A percentile compares a stretch with the other conserved stretches of the same genome.
phyloP scores from a whole-genome alignment of 106 monocot species.

The Dactylorhiza incarnata region DNA sequence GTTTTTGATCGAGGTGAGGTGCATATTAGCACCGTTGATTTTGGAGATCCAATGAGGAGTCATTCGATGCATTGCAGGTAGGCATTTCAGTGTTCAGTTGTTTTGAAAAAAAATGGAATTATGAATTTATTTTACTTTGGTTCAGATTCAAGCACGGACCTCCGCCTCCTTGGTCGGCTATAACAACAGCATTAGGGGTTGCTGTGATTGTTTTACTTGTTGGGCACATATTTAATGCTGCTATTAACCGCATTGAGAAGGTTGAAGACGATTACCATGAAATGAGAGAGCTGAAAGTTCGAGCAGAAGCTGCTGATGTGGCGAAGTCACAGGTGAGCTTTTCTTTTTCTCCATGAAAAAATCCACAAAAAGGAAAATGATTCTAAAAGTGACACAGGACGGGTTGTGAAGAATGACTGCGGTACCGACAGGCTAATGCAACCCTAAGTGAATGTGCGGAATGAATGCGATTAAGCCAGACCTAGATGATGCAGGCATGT shows the following conservation, averaged over 20 bases:
- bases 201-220: slow-evolving; percentile 71
- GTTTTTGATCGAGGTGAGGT: slow-evolving; percentile 15
- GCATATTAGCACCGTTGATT: slow-evolving; percentile 58
- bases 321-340: slow-evolving; percentile 76
- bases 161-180: slow-evolving; percentile 70
- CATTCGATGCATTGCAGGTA: slow-evolving; percentile 97
- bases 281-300: slow-evolving; percentile 74
- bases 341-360: not conserved
- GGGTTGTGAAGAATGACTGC: too few species aligned
- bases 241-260: slow-evolving; percentile 64
- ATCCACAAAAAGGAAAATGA: not conserved
- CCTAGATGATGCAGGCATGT: too few species aligned
- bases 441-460: too few species aligned
- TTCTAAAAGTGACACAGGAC: too few species aligned
- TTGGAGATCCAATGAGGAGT: slow-evolving; percentile 70
- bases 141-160: slow-evolving; percentile 61
- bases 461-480: too few species aligned
- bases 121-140: not conserved
- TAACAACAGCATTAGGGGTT: slow-evolving; percentile 58
- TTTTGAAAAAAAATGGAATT: not conserved
- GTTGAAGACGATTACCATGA: slow-evolving; percentile 72
- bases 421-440: too few species aligned
- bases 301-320: slow-evolving; percentile 87
- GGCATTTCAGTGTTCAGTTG: not conserved
- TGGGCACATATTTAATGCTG: slow-evolving; percentile 72